Conservation (phyloP, 2,329 filamentous ascomycete genomes). For the Leptodontidium sp. region DNA sequence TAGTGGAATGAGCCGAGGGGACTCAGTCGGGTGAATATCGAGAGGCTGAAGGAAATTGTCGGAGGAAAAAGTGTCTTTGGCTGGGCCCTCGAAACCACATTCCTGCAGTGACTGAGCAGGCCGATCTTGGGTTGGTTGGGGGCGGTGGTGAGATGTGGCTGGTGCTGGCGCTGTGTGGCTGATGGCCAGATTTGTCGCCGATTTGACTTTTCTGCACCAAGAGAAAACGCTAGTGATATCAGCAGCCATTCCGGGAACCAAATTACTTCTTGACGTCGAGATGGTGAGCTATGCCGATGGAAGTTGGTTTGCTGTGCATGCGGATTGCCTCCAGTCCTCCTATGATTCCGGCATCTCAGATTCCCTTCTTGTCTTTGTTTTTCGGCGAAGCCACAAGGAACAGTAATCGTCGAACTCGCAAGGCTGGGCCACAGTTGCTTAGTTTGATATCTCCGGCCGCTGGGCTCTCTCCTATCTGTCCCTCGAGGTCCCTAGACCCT, state of each 20-base stretch:
- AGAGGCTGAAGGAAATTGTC: conserved; percentile 23
- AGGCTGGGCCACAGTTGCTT: background rate
- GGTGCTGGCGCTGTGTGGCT: conserved; percentile 1
- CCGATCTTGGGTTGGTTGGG: conserved; percentile 7
- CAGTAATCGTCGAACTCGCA: background rate
- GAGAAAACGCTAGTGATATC: conserved; percentile 7
- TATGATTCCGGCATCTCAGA: background rate
- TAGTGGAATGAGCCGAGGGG: conserved; percentile 25
- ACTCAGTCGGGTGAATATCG: conserved; percentile 28
- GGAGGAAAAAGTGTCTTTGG: background rate
- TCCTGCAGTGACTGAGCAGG: conserved; percentile 3
- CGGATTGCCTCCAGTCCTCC: background rate
- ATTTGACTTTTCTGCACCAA: conserved; percentile 7
- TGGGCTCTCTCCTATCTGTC: background rate
- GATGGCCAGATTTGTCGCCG: conserved; percentile 5
- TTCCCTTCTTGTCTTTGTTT: background rate
- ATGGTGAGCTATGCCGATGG: background rate
- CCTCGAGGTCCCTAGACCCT: background rate
- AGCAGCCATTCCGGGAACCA: background rate
- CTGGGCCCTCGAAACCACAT: background rate
- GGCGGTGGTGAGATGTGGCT: conserved; percentile 1
- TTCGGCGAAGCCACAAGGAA: background rate
- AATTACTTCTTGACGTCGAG: background rate
- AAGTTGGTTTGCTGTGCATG: background rate
- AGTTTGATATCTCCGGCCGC: background rate